Evolutionary conservation across 257 asterid genomes (phyloP), one percentile per base, ranked within the genome.

Genomic region (Galeopsis tetrahit): DNA sequence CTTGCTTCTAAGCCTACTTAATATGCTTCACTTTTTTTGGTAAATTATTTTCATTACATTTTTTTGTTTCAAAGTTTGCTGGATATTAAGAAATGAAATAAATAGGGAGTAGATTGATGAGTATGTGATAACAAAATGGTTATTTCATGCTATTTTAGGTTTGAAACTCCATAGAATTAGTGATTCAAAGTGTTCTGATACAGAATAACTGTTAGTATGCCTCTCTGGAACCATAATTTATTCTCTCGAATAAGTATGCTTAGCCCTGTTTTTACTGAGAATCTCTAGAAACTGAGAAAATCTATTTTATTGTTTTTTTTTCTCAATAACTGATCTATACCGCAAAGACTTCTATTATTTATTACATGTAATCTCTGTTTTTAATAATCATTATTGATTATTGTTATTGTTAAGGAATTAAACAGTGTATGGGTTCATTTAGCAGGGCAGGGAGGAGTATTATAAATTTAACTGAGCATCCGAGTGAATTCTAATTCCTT

Each of bases 401-500:
- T 10, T 73, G 5, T 43, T 14, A 55, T 13, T 15, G 0, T 51
- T 14, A 34, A 58, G 55, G 62, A 43, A 11, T 17, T 48, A 48
- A 40, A 15, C 53, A 9, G 59, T 35, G 33, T 57, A 38, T 55
- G 36, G 28, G 21, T 49, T 76, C 42, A 52, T 63, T 49, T 60
- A 57, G 55, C 55, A 48, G 55, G 56, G 17, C 39, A 7, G 35
- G 55, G 57, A 36, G 33, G 67, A 9, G 9, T 51, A 8, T 69
- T 67, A 21, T 52, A 17, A 10, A 56, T 52, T 48, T 53, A 17
- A 10, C n/a, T 52, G 10, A 36, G 61, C 56, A 49, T 49, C 17
- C 40, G 7, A 39, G 55, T 28, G 55, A 64, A 61, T 46, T 68
- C 75, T 80, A 68, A 48, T 76, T 70, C 55, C n/a, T 74, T 43